Conservation (phyloP, 208 protist species). For the Acanthamoeba healyi region DNA sequence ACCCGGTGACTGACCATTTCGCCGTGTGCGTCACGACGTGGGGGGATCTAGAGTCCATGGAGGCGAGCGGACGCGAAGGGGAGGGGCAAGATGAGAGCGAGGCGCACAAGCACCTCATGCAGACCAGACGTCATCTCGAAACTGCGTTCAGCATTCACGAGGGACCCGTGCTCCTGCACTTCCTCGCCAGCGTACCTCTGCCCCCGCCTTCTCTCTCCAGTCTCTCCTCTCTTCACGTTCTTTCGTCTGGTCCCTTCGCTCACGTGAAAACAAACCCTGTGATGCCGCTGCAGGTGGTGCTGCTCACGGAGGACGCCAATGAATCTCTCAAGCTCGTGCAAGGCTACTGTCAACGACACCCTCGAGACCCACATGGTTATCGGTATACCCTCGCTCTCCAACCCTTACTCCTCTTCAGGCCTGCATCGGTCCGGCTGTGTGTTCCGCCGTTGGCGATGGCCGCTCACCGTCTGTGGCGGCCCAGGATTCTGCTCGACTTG, state of each 20-base stretch:
- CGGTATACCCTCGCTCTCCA: neutral
- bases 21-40: no score
- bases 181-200: neutral
- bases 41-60: no score
- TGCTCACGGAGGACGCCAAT: neutral
- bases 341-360: slow-evolving; percentile 2
- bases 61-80: no score
- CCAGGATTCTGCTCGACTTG: neutral
- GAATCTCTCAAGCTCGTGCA: neutral
- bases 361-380: neutral
- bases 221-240: no score
- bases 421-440: no score
- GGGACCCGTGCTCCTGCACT: neutral
- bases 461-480: no score
- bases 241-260: no score
- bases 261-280: no score
- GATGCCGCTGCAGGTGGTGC: neutral
- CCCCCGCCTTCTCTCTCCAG: no score
- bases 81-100: neutral
- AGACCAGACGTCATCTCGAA: neutral
- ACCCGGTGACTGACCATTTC: no score
- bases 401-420: neutral
- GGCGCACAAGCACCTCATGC: neutral
- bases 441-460: neutral
- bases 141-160: neutral